A percentile compares a stretch with the other conserved stretches of the same genome.
Evolutionary conservation across 305 asterid species (phyloP).

Genomic region (Ajuga reptans): DNA sequence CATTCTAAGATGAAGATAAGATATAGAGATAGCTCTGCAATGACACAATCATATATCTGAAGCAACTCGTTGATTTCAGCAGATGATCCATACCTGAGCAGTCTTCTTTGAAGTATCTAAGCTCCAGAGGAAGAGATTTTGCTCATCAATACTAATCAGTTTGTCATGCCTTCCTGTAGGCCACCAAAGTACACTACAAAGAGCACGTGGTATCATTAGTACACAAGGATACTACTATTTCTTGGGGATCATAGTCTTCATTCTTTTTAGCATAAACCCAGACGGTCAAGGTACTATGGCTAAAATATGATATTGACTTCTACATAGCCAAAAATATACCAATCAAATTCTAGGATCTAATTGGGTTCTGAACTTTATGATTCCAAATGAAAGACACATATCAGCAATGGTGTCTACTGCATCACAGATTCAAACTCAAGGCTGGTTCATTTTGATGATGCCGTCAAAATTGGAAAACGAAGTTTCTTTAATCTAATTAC

Average conservation of each 20-base stretch:
- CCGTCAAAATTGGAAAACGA: background rate
- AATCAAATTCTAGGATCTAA: background rate
- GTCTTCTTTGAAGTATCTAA: slow-evolving; percentile 76
- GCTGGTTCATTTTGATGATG: background rate
- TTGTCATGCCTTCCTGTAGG: slow-evolving; percentile 93
- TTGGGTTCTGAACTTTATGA: background rate
- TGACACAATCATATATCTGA: slow-evolving; percentile 13
- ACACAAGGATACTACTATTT: slow-evolving; percentile 15
- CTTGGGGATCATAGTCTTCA: background rate
- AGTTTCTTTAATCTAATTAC: background rate
- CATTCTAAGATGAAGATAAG: background rate
- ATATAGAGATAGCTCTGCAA: background rate
- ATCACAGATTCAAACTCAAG: background rate
- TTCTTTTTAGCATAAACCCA: background rate
- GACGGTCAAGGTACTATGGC: background rate
- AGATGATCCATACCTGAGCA: slow-evolving; percentile 58
- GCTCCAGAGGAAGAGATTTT: slow-evolving; percentile 75
- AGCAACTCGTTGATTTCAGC: slow-evolving; percentile 15
- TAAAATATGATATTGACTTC: background rate
- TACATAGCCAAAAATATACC: background rate
- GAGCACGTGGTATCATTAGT: slow-evolving; percentile 24
- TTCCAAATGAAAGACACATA: background rate
- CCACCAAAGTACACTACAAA: slow-evolving; percentile 85
- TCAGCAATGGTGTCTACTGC: background rate
- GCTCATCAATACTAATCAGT: slow-evolving; percentile 76